Evolutionary conservation across 176 grass and related monocot genomes (phyloP).

Genomic region (Melocanna baccifera): DNA sequence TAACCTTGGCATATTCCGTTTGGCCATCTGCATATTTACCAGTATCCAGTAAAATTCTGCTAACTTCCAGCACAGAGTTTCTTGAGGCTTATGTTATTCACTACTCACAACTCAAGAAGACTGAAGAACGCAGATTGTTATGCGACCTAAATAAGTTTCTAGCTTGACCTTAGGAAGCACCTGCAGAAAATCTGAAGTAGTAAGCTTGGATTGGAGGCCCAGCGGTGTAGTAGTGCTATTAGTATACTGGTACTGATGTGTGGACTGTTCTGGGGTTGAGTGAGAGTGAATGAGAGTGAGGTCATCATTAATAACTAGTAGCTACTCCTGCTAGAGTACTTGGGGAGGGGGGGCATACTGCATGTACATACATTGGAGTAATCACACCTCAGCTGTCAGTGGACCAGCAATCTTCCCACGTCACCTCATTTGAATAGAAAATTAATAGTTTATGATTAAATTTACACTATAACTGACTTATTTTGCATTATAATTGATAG

Average conservation of each 20-base stretch:
- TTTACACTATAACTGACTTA: too few relatives aligned
- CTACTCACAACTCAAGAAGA: not conserved
- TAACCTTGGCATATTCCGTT: not conserved
- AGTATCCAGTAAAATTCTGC: not conserved
- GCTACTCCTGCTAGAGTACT: not conserved
- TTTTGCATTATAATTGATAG: too few relatives aligned
- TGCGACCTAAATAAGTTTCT: not conserved
- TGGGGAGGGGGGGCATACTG: not conserved
- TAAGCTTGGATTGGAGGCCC: not conserved
- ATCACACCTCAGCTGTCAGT: slow-evolving; percentile 32
- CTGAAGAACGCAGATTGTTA: not conserved
- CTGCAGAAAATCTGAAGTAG: not conserved
- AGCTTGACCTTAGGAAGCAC: not conserved
- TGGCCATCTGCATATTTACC: not conserved
- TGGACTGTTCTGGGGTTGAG: not conserved
- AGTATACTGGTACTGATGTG: not conserved
- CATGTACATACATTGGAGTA: slow-evolving; percentile 25
- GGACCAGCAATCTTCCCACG: slow-evolving; percentile 34
- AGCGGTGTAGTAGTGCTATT: not conserved
- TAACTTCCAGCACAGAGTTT: not conserved
- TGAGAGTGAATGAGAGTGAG: slow-evolving; percentile 18
- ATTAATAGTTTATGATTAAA: too few relatives aligned
- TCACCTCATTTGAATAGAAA: too few relatives aligned
- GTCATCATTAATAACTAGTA: slow-evolving; percentile 11
- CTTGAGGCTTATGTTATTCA: not conserved